Conservation (phyloP, 441 rosid genomes). For the Pelargonium citronellum region DNA sequence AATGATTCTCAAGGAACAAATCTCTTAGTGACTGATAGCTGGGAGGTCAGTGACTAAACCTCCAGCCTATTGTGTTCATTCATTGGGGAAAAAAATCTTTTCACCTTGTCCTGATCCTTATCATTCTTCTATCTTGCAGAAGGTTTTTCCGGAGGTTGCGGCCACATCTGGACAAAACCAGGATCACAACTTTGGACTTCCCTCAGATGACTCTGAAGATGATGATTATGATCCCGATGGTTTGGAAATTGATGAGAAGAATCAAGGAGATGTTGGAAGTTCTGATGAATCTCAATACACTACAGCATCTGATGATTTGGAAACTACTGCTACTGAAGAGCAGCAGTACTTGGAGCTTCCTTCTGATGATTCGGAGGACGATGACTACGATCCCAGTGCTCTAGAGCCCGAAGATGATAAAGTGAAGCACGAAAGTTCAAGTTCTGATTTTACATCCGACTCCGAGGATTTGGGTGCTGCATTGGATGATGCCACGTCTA, state of each 20-base stretch:
- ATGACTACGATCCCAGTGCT: conserved; percentile 71
- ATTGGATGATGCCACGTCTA: conserved; percentile 25
- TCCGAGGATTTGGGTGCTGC: conserved; percentile 57
- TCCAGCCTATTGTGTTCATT: conserved; percentile 12
- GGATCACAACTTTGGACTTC: conserved; percentile 53
- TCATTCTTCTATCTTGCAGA: conserved; percentile 42
- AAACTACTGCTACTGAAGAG: conserved; percentile 32
- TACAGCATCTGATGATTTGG: conserved; percentile 54
- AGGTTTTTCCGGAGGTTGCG: conserved; percentile 84
- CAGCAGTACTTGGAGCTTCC: conserved; percentile 41
- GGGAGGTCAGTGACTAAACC: conserved; percentile 59
- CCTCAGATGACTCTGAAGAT: conserved; percentile 89
- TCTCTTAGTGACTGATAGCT: conserved; percentile 52
- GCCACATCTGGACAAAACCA: conserved; percentile 42
- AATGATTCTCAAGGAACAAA: conserved; percentile 71
- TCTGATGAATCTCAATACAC: conserved; percentile 58
- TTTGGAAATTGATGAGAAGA: conserved; percentile 36
- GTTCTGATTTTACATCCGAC: conserved; percentile 75
- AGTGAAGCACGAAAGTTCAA: conserved; percentile 47
- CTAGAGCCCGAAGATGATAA: conserved; percentile 34
- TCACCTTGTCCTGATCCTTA: conserved; percentile 13
- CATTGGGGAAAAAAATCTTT: conserved; percentile 5
- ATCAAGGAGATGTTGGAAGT: conserved; percentile 44
- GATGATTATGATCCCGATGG: conserved; percentile 66
- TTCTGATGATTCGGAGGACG: conserved; percentile 93